A percentile compares a stretch with the other conserved stretches of the same genome.
Conservation (phyloP, 192 early-diverging fungal species). For the Gonapodya sp. region DNA sequence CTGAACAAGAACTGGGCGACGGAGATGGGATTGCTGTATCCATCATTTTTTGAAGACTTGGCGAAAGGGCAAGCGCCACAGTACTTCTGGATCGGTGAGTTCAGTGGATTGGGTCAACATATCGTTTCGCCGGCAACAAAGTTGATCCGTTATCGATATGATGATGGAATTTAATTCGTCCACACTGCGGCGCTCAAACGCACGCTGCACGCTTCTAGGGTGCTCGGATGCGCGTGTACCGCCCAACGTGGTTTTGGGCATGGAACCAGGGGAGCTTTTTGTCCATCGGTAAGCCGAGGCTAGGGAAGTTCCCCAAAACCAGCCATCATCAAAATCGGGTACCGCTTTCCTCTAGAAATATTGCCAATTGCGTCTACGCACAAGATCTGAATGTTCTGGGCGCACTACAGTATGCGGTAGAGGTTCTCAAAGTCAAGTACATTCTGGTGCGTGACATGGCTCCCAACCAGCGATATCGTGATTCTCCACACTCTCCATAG, state of each 20-base stretch:
- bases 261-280: constrained; percentile 81
- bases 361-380: constrained; percentile 79
- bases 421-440: constrained; percentile 83
- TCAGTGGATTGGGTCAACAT: too few species aligned
- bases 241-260: constrained; percentile 45
- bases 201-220: constrained; percentile 29
- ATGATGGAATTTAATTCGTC: too few species aligned
- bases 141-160: too few species aligned
- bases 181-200: too few species aligned
- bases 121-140: too few species aligned
- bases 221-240: constrained; percentile 91
- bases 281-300: constrained; percentile 53
- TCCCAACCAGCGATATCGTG: neutral
- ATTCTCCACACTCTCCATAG: too few species aligned
- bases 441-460: constrained; percentile 50
- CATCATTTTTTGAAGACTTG: constrained; percentile 62
- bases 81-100: constrained; percentile 67
- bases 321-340: neutral
- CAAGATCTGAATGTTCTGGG: constrained; percentile 72
- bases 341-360: constrained; percentile 41
- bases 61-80: constrained; percentile 71
- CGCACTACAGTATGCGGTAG: constrained; percentile 88
- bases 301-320: neutral
- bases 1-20: neutral
- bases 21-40: constrained; percentile 26